A percentile compares a stretch with the other conserved stretches of the same genome.
Evolutionary conservation across 495 filamentous ascomycete genomes (phyloP).

Genomic region (Viridothelium virens): DNA sequence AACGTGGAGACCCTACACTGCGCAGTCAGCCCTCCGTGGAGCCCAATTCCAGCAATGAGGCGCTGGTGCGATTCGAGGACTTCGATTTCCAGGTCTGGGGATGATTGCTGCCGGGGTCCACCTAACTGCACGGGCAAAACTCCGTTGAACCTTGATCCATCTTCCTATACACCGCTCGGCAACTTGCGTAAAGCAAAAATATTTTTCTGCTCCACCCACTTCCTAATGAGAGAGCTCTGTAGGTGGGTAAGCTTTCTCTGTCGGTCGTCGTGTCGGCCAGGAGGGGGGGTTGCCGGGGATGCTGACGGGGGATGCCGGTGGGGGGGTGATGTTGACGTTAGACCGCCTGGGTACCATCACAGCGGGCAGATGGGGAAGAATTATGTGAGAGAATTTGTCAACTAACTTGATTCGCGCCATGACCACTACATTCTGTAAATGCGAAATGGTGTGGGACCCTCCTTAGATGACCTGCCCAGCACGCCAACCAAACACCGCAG

Average conservation of each 20-base stretch:
- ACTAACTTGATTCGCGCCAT: neutral
- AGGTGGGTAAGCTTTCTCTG: too few relatives aligned
- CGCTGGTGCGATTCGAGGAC: neutral
- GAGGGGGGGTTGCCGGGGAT: too few relatives aligned
- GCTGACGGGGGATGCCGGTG: too few relatives aligned
- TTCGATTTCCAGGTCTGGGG: neutral
- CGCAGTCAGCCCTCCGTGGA: neutral
- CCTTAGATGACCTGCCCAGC: neutral
- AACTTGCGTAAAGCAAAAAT: neutral
- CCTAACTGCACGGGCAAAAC: neutral
- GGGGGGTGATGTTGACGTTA: too few relatives aligned
- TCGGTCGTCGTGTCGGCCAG: too few relatives aligned
- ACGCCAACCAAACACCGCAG: neutral
- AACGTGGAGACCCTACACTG: constrained; percentile 4
- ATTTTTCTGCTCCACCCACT: neutral
- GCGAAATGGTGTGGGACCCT: neutral
- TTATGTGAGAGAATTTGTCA: neutral
- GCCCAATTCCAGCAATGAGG: neutral
- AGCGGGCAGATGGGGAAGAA: too few relatives aligned
- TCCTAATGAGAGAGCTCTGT: too few relatives aligned
- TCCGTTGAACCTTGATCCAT: constrained; percentile 3
- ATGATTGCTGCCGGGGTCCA: neutral
- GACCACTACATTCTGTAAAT: neutral
- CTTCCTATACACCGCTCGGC: neutral
- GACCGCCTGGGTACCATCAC: too few relatives aligned